phyloP scores from a whole-genome alignment of 1,284 basidiomycete species.

The Omphalotus olearius region DNA sequence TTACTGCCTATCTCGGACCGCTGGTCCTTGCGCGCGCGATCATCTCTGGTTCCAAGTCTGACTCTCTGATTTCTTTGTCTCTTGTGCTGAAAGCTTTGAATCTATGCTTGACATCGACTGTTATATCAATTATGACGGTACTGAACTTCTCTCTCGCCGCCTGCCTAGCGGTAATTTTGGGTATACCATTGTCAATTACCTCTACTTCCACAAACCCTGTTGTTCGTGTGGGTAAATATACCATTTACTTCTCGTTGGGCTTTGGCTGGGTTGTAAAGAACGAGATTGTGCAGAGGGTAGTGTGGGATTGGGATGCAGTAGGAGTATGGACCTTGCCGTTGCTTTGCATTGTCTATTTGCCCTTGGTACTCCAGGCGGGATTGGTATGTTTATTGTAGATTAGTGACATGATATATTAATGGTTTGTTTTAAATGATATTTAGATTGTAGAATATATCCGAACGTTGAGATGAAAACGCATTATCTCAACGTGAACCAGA shows the following conservation, averaged over 20 bases:
- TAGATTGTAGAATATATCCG: too few relatives aligned
- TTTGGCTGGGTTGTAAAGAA: conserved; percentile 54
- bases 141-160: conserved; percentile 88
- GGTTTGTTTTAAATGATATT: neutral
- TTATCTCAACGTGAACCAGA: conserved; percentile 27
- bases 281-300: conserved; percentile 39
- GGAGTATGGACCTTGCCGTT: conserved; percentile 76
- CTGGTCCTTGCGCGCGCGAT: conserved; percentile 16
- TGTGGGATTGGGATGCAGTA: conserved; percentile 71
- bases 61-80: conserved; percentile 35
- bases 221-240: conserved; percentile 34
- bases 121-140: conserved; percentile 81
- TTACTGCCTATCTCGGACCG: conserved; percentile 27
- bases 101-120: conserved; percentile 74
- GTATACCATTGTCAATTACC: conserved; percentile 53
- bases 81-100: conserved; percentile 65
- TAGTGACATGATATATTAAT: neutral
- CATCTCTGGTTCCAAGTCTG: neutral
- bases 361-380: conserved; percentile 64
- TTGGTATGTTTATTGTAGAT: conserved; percentile 47
- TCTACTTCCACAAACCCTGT: conserved; percentile 24
- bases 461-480: neutral
- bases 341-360: conserved; percentile 65
- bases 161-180: conserved; percentile 57
- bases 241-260: conserved; percentile 41